These are phyloP conservation scores for Rhizophagus clarus DNA, from an alignment of 192 early-diverging fungal genomes.

Conservation along the genomic window DNA sequence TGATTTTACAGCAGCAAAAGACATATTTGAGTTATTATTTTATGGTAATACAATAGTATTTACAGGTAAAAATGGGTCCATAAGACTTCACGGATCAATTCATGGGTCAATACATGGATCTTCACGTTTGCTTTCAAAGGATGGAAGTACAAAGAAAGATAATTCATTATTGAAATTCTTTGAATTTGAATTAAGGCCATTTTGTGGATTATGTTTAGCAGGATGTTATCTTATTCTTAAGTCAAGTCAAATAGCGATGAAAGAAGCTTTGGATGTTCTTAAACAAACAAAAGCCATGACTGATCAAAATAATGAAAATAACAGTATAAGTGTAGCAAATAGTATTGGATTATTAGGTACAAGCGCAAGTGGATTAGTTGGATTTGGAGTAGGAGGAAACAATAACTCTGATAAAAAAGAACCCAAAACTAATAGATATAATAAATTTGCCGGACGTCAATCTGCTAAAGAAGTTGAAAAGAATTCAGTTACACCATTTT, in stretches of 20 bases:
- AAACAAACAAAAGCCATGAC: conserved; percentile 13
- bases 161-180: conserved; percentile 24
- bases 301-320: conserved; percentile 5
- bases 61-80: conserved; percentile 16
- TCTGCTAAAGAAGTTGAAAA: conserved; percentile 38
- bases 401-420: conserved; percentile 35
- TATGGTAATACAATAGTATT: conserved; percentile 33
- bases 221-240: conserved; percentile 40
- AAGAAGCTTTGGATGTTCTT: conserved; percentile 39
- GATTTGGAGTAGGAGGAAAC: conserved; percentile 27
- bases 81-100: conserved; percentile 19
- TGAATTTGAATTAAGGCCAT: conserved; percentile 48
- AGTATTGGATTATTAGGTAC: conserved; percentile 27
- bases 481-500: conserved; percentile 41
- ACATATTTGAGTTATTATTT: conserved; percentile 46
- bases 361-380: conserved; percentile 20
- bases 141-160: conserved; percentile 10
- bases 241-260: conserved; percentile 36
- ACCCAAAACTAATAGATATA: conserved; percentile 39
- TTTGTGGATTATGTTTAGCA: conserved; percentile 47
- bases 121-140: neutral
- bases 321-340: conserved; percentile 24
- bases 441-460: conserved; percentile 49
- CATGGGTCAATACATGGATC: conserved; percentile 8
- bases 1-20: conserved; percentile 42